Base-by-base conservation (phyloP, 2,329 filamentous ascomycete species). In the Talaromyces funiculosus region DNA sequence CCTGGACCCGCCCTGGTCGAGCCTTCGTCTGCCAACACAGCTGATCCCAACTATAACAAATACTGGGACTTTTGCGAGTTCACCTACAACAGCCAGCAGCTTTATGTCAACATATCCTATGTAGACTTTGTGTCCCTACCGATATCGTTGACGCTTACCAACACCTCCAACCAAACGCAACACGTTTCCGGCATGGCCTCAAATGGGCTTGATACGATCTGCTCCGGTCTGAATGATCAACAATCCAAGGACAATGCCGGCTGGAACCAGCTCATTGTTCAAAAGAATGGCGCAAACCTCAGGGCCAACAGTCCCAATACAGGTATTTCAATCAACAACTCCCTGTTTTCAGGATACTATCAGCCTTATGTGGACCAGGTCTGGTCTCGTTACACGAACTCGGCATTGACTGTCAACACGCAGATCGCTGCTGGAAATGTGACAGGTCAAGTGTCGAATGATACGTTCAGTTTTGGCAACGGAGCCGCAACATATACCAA, bases 41-140 rank as follows among this genome's bases (percentile, higher is more conserved):
- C 80, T 0, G 87, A 90, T 67, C 73, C 80, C 2, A 90, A 89
- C 71, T 85, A 85, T 69, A 75, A 81, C 37, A 74, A 82, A 49
- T 74, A 79, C 61, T 90, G 87, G 87, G 82, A 80, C 29, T 90
- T 90, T 69, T 85, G 81, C 75, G 87, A 90, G 73, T 86, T 89
- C 67, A 88, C 86, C 16, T 88, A 82, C 73, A 88, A 88, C 72
- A 67, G 73, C 37, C 68, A 71, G 33, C 80, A 88, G 71, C 74
- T 89, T 4, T 90, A 84, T 68, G 85, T 83, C 66, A 89, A 89
- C 66, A 86, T 92, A 67, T 85, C 81, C 63, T 87, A 88, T 70
- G 90, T 92, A 57, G 89, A 92, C 76, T 92, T 92, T 73, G 82
- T 91, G 63, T 76, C 75, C 66, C 71, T 88, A 65, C 86, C 87